Conservation (phyloP, 129 eudicot genomes). For the Deinandra increscens region DNA sequence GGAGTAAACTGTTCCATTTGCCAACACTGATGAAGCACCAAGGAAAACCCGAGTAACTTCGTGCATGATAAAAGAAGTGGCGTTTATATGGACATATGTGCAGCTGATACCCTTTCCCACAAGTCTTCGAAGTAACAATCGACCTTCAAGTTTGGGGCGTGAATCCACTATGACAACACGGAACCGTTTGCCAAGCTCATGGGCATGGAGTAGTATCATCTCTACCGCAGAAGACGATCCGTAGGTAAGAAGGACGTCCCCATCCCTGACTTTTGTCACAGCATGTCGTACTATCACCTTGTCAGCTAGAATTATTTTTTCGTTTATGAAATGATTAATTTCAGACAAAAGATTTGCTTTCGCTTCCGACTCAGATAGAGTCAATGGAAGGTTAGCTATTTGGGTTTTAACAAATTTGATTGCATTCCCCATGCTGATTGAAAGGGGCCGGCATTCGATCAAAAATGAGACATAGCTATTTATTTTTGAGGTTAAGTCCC, state of each 20-base stretch:
- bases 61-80: conserved; percentile 85
- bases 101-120: conserved; percentile 82
- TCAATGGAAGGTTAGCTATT: conserved; percentile 66
- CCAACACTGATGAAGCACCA: conserved; percentile 94
- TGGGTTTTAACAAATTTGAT: conserved; percentile 75
- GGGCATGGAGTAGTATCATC: conserved; percentile 78
- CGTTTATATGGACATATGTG: conserved; percentile 86
- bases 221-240: conserved; percentile 94
- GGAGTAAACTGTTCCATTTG: conserved; percentile 94
- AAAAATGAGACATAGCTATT: conserved; percentile 75
- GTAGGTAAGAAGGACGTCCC: conserved; percentile 86
- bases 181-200: conserved; percentile 77
- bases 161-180: conserved; percentile 90
- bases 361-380: conserved; percentile 82
- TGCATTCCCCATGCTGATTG: conserved; percentile 96
- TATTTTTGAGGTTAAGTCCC: conserved; percentile 85
- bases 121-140: conserved; percentile 72
- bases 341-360: conserved; percentile 67
- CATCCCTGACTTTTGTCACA: conserved; percentile 88
- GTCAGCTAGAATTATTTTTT: conserved; percentile 85
- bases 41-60: conserved; percentile 82
- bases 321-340: conserved; percentile 67
- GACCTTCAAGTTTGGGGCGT: conserved; percentile 95
- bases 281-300: conserved; percentile 83
- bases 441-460: conserved; percentile 92